Percentiles rank a stretch among this genome's conserved stretches.
These are phyloP conservation scores for Biancaea sappan DNA, from an alignment of 306 rosid species.

Conservation along the genomic window DNA sequence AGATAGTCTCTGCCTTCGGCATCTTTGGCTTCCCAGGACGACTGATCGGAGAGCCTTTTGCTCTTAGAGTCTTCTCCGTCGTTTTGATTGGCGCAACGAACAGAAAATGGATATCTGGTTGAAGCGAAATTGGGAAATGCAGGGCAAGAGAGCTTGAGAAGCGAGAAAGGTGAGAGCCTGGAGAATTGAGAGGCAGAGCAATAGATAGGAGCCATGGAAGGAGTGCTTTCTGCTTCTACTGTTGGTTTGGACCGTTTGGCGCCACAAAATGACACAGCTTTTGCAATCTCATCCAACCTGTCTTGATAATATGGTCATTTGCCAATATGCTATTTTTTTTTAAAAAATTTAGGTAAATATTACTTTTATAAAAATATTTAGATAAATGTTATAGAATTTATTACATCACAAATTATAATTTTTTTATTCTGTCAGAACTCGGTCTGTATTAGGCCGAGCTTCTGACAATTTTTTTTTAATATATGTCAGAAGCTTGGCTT, in stretches of 20 bases:
- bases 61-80: slow-evolving; percentile 8
- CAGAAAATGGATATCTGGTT: slow-evolving; percentile 34
- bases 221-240: neutral
- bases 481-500: too few relatives aligned
- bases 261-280: slow-evolving; percentile 39
- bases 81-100: slow-evolving; percentile 31
- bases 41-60: slow-evolving; percentile 75
- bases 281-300: neutral
- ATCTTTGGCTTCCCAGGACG: slow-evolving; percentile 88
- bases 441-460: too few relatives aligned
- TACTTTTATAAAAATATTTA: too few relatives aligned
- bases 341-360: too few relatives aligned
- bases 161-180: slow-evolving; percentile 40
- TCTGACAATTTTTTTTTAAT: too few relatives aligned
- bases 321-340: too few relatives aligned
- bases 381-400: too few relatives aligned
- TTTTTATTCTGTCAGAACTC: too few relatives aligned
- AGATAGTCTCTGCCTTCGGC: slow-evolving; percentile 80
- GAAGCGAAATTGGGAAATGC: slow-evolving; percentile 27
- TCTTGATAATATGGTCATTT: too few relatives aligned
- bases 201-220: slow-evolving; percentile 26
- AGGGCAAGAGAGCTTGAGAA: slow-evolving; percentile 23
- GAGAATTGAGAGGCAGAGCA: slow-evolving; percentile 34
- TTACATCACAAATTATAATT: too few relatives aligned
- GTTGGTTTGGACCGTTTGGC: slow-evolving; percentile 24